phyloP scores from a whole-genome alignment of 805 yeast genomes.

The Millerozyma acaciae region DNA sequence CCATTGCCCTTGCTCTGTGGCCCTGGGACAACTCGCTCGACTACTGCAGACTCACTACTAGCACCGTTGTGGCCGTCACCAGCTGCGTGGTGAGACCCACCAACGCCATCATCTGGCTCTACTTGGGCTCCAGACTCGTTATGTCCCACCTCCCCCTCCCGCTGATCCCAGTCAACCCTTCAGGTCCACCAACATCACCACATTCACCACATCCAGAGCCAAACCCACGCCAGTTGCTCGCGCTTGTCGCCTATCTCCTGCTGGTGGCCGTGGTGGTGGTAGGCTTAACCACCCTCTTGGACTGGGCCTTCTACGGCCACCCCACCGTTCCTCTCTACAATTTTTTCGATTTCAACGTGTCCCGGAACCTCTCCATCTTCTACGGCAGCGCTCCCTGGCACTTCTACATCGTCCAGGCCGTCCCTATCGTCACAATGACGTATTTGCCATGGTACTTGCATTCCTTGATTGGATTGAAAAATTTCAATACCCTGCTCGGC shows the following conservation, averaged over 20 bases:
- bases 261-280: constrained; percentile 25
- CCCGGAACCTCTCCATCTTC: constrained; percentile 67
- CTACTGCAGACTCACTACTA: constrained; percentile 9
- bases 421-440: constrained; percentile 71
- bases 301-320: constrained; percentile 55
- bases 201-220: too few species aligned
- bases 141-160: too few species aligned
- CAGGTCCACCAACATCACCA: too few species aligned
- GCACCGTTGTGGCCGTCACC: constrained; percentile 49
- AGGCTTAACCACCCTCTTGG: constrained; percentile 42
- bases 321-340: constrained; percentile 60
- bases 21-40: constrained; percentile 44
- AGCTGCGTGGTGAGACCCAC: constrained; percentile 82
- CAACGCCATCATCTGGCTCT: constrained; percentile 71
- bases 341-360: constrained; percentile 75
- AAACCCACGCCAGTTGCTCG: constrained; percentile 2
- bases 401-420: constrained; percentile 77
- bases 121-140: constrained; percentile 43
- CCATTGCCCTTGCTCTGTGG: constrained; percentile 67
- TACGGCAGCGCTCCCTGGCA: constrained; percentile 85
- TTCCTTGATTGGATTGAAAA: constrained; percentile 8
- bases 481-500: constrained; percentile 15
- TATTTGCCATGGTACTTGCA: constrained; percentile 57
- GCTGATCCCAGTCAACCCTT: too few species aligned
- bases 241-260: constrained; percentile 16